Base-by-base conservation (phyloP, 192 early-diverging fungal genomes). In the Kickxella alabastrina region DNA sequence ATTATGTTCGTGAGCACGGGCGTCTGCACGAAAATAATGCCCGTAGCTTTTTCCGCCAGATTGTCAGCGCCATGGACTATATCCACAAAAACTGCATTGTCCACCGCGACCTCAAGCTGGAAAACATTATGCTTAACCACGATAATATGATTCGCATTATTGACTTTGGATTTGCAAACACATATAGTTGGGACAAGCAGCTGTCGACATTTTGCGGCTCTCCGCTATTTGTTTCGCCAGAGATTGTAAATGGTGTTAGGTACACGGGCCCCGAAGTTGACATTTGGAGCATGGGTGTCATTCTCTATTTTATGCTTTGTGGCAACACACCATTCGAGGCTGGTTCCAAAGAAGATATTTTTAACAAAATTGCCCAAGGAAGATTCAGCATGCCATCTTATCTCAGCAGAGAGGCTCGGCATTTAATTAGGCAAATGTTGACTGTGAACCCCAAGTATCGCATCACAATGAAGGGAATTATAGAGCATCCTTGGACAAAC, bases 241-340 rank as follows among this genome's bases (percentile, higher is more conserved):
- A 92, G 62, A 82, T 92, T 80, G 82, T 92, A 39, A 80, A 88
- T 27, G 87, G 87, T 15, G 82, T 84, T 32, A 81, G 80, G 34
- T 92, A 92, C 57, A 83, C 79, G 9, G 89, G 89, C 1, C 89
- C 89, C 18, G 89, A 92, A 66, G 89, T 92, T 0, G 89, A 92
- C 57, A 85, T 92, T 57, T 92, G 89, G 89, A 87, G 85, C 63
- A 75, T 84, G 79, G 88, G 89, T 23, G 86, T 92, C 21, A 88
- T 92, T 28, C 62, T 92, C 17, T 92, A 87, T 54, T 88, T 88
- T 22, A 80, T 92, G 52, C 75, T 92, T 9, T 89, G 87, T 61
- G 89, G 89, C 1, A 82, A 87, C 55, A 80, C 88, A 12, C 89
- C 89, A 0, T 92, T 92, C 65, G 89, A 92, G 48, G 88, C 89